phyloP scores from a whole-genome alignment of 495 filamentous ascomycete species.

The Entonaema liquescens region DNA sequence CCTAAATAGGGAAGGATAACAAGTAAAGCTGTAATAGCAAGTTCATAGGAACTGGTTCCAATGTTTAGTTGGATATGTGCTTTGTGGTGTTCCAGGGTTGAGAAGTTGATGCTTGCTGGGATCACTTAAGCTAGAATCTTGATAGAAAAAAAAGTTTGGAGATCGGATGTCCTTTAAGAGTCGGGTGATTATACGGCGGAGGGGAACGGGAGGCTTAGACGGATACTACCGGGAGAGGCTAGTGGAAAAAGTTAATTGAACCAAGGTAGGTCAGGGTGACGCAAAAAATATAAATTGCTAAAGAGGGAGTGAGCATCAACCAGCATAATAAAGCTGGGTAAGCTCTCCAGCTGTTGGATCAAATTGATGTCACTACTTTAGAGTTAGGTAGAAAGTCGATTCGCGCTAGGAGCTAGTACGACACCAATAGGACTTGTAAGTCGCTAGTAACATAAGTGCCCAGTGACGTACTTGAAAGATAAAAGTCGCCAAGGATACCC shows the following conservation, averaged over 20 bases:
- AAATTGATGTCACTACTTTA: slow-evolving; percentile 38
- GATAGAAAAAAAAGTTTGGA: slow-evolving; percentile 37
- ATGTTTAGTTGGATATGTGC: slow-evolving; percentile 11
- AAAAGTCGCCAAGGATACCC: slow-evolving; percentile 26
- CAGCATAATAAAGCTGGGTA: slow-evolving; percentile 34
- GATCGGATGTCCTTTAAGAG: slow-evolving; percentile 39
- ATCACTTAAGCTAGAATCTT: slow-evolving; percentile 8
- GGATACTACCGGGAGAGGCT: slow-evolving; percentile 36
- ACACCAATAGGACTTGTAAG: slow-evolving; percentile 16
- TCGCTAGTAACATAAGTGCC: slow-evolving; percentile 30
- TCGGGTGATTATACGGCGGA: slow-evolving; percentile 32
- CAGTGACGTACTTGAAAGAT: slow-evolving; percentile 39
- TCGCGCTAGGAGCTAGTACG: slow-evolving; percentile 11
- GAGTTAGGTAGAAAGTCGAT: slow-evolving; percentile 27
- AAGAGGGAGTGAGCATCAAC: slow-evolving; percentile 9
- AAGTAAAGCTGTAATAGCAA: slow-evolving; percentile 30
- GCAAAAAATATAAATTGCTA: slow-evolving; percentile 27
- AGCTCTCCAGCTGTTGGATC: too few species aligned
- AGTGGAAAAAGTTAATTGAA: slow-evolving; percentile 29
- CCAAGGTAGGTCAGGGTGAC: slow-evolving; percentile 32
- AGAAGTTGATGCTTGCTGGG: slow-evolving; percentile 1
- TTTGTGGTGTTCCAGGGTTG: background rate
- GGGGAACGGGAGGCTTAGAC: slow-evolving; percentile 29
- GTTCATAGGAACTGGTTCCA: slow-evolving; percentile 24
- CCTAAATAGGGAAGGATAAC: slow-evolving; percentile 5